phyloP scores from a whole-genome alignment of 441 rosid genomes.

The Raphanus hybrid region DNA sequence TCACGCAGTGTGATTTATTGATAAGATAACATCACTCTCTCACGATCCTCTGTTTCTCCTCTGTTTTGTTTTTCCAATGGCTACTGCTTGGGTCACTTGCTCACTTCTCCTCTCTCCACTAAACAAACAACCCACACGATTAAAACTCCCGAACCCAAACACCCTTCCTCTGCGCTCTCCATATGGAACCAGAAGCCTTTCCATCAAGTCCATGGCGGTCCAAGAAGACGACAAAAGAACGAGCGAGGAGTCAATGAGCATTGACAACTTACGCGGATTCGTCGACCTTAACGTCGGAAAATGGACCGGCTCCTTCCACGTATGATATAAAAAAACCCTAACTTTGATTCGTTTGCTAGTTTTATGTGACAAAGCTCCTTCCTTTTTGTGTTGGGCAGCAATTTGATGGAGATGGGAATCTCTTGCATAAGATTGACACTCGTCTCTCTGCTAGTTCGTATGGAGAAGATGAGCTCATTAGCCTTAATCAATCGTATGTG shows the following conservation, averaged over 20 bases:
- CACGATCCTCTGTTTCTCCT: background rate
- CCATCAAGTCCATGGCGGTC: slow-evolving; percentile 42
- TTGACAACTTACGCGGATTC: slow-evolving; percentile 74
- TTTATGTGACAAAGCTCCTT: background rate
- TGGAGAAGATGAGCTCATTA: slow-evolving; percentile 86
- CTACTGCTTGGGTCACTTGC: slow-evolving; percentile 36
- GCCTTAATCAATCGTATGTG: slow-evolving; percentile 94
- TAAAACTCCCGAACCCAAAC: slow-evolving; percentile 4
- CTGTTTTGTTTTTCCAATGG: slow-evolving; percentile 27
- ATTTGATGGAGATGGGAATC: slow-evolving; percentile 73
- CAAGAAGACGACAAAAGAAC: slow-evolving; percentile 46
- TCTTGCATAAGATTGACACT: slow-evolving; percentile 74
- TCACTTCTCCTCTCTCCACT: slow-evolving; percentile 33
- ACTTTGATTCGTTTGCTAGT: background rate
- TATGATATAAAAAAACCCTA: slow-evolving; percentile 23
- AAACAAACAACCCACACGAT: slow-evolving; percentile 15
- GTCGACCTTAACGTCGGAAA: slow-evolving; percentile 70
- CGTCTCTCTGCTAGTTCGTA: slow-evolving; percentile 74
- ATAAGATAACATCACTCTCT: slow-evolving; percentile 20
- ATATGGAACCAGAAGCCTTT: slow-evolving; percentile 23
- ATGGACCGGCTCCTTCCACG: slow-evolving; percentile 89
- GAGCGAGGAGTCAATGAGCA: slow-evolving; percentile 56
- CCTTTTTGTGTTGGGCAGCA: slow-evolving; percentile 54
- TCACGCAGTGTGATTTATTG: slow-evolving; percentile 15
- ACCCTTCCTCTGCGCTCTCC: slow-evolving; percentile 2